Evolutionary conservation across 306 rosid genomes (phyloP), one percentile per base, ranked within the genome.

Genomic region (Prunus mira): DNA sequence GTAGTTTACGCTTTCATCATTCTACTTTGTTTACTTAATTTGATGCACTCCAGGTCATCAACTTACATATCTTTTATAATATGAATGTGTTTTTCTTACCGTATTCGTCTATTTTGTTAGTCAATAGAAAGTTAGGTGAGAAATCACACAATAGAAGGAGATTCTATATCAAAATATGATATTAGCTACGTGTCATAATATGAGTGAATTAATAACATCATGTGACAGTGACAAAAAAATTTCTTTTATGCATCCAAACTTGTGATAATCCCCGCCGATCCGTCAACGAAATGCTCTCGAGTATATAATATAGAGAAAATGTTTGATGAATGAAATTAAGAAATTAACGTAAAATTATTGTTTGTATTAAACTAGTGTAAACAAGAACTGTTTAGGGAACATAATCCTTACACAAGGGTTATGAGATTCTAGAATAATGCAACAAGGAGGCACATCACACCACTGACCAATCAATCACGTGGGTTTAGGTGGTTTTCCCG

Each of bases 331-430:
- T 55, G 14, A 5, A 55, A 55, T 47, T 11, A 2, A 13, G 14
- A 14, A 25, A 24, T 25, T 1, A 43, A 28, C 11, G 14, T 46
- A 61, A 14, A 30, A 62, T 61, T 30, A 32, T 50, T 17, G 2
- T 2, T 4, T 15, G 1, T 17, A 52, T 45, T 67, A 65, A 4
- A 12, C 25, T 8, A 12, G 79, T 32, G 18, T 5, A 41, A 27
- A 75, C 19, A 11, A 71, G 17, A 45, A 50, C 9, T 57, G 46
- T 74, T 77, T 74, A 68, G 72, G 73, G 66, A 73, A 78, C 66
- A 62, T 27, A 22, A 55, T 43, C 50, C 71, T 41, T 45, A 17
- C 19, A 9, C 24, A 3, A 41, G 3, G 68, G 49, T 56, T 11
- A 24, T 12, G 64, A 74, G 65, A 58, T 51, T 57, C 58, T 27